Conservation (phyloP, 345 rosid genomes). For the Mercurialis annua region DNA sequence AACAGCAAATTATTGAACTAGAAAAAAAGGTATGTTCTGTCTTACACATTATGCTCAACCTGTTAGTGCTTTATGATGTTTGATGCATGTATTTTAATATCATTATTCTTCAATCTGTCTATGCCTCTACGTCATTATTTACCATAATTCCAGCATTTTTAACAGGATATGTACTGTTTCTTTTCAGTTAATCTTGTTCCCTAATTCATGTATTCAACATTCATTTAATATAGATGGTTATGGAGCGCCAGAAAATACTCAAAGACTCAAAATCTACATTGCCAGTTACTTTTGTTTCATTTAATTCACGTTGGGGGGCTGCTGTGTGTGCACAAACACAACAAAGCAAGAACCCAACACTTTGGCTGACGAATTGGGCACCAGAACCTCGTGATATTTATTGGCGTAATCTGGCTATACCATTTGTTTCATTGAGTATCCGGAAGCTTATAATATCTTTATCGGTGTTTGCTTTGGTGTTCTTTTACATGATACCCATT, state of each 20-base stretch:
- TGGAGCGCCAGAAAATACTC: constrained; percentile 67
- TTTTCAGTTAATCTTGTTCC: not conserved
- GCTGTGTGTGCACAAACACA: constrained; percentile 98
- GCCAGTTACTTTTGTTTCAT: constrained; percentile 87
- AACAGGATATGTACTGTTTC: not conserved
- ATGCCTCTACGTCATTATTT: not conserved
- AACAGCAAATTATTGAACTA: constrained; percentile 50
- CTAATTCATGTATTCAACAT: not conserved
- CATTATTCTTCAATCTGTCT: not conserved
- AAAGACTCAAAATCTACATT: constrained; percentile 64
- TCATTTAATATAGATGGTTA: constrained; percentile 54
- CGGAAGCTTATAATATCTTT: constrained; percentile 68
- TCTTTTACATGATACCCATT: constrained; percentile 98
- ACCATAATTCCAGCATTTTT: not conserved
- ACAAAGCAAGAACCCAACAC: constrained; percentile 87
- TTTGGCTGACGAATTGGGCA: constrained; percentile 92
- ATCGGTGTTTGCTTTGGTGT: constrained; percentile 76
- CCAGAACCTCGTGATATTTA: constrained; percentile 97
- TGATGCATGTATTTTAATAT: not conserved
- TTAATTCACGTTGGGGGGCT: constrained; percentile 94
- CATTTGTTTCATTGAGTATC: constrained; percentile 77
- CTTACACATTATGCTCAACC: constrained; percentile 7
- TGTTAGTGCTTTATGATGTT: not conserved
- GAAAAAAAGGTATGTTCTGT: constrained; percentile 52
- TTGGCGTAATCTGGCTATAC: constrained; percentile 91